A percentile compares a stretch with the other conserved stretches of the same genome.
These are phyloP conservation scores for Fulvia fulva DNA, from an alignment of 2,329 filamentous ascomycete species.

Conservation along the genomic window DNA sequence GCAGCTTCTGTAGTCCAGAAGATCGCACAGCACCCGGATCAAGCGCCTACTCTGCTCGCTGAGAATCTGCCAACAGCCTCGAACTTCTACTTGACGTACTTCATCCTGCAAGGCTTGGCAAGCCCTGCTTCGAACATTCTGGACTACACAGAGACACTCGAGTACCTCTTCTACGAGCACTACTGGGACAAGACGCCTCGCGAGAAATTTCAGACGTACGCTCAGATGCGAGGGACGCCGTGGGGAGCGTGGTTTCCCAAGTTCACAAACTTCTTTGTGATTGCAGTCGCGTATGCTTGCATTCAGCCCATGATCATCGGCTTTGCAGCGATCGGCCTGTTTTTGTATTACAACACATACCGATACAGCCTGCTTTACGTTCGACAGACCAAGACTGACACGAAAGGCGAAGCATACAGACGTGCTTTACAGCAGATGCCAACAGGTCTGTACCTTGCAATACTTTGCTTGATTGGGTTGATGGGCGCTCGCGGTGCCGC, in stretches of 20 bases:
- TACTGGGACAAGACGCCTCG: conserved; percentile 43
- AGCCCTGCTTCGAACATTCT: conserved; percentile 31
- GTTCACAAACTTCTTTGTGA: conserved; percentile 43
- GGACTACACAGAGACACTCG: conserved; percentile 32
- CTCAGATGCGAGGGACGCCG: conserved; percentile 40
- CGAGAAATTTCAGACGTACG: conserved; percentile 44
- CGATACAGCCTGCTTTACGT: conserved; percentile 50
- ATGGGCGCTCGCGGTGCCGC: conserved; percentile 38
- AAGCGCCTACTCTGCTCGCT: conserved; percentile 33
- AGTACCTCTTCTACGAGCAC: conserved; percentile 32
- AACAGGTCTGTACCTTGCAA: conserved; percentile 46
- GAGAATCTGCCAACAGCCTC: conserved; percentile 36
- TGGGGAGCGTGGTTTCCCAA: conserved; percentile 48
- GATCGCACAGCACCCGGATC: conserved; percentile 33
- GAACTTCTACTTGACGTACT: conserved; percentile 42
- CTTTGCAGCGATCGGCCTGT: conserved; percentile 43
- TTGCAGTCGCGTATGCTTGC: conserved; percentile 46
- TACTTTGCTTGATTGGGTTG: conserved; percentile 47
- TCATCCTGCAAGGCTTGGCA: conserved; percentile 36
- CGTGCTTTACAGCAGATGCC: conserved; percentile 46
- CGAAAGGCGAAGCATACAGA: conserved; percentile 45
- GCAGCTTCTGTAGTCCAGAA: conserved; percentile 32
- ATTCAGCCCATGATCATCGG: conserved; percentile 48
- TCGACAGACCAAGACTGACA: conserved; percentile 45
- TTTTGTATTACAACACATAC: conserved; percentile 46